Evolutionary conservation across 495 filamentous ascomycete species (phyloP).

Genomic region (Aspergillus homomorphus): DNA sequence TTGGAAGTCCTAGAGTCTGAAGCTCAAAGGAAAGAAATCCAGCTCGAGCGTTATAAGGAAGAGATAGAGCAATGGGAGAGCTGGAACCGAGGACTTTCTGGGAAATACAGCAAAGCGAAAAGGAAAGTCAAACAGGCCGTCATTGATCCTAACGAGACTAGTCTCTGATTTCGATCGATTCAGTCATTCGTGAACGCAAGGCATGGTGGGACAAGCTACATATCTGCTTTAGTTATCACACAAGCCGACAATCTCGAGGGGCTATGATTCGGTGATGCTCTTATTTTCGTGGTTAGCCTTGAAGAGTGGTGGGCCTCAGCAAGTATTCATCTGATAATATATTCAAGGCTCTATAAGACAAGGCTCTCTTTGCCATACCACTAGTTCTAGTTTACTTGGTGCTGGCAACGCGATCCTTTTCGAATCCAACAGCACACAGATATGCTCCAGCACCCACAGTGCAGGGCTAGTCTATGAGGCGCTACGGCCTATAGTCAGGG

Average conservation of each 20-base stretch:
- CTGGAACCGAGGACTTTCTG: slow-evolving; percentile 1
- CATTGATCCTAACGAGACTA: slow-evolving; percentile 1
- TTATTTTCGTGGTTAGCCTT: slow-evolving; percentile 4
- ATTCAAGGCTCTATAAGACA: not conserved
- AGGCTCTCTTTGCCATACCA: slow-evolving; percentile 5
- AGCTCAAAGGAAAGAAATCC: slow-evolving; percentile 1
- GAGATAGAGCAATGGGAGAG: slow-evolving; percentile 2
- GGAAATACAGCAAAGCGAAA: slow-evolving; percentile 2
- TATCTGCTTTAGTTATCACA: slow-evolving; percentile 2
- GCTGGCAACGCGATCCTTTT: slow-evolving; percentile 4
- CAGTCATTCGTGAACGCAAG: slow-evolving; percentile 1
- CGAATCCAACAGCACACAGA: slow-evolving; percentile 4
- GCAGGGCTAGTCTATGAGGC: not conserved
- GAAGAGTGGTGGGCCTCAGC: slow-evolving; percentile 5
- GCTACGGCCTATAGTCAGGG: slow-evolving; percentile 1
- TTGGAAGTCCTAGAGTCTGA: slow-evolving; percentile 2
- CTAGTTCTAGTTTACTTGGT: slow-evolving; percentile 5
- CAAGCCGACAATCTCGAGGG: slow-evolving; percentile 3
- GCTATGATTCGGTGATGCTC: slow-evolving; percentile 5
- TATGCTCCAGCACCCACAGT: not conserved
- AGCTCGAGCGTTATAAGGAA: slow-evolving; percentile 1
- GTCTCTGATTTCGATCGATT: not conserved
- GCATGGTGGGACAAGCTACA: slow-evolving; percentile 1
- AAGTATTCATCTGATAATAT: slow-evolving; percentile 3
- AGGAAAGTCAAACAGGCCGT: slow-evolving; percentile 1